Percentiles rank a stretch among this genome's conserved stretches.
Conservation (phyloP, 176 grass and related monocot species). For the Urochloa ruziziensis region DNA sequence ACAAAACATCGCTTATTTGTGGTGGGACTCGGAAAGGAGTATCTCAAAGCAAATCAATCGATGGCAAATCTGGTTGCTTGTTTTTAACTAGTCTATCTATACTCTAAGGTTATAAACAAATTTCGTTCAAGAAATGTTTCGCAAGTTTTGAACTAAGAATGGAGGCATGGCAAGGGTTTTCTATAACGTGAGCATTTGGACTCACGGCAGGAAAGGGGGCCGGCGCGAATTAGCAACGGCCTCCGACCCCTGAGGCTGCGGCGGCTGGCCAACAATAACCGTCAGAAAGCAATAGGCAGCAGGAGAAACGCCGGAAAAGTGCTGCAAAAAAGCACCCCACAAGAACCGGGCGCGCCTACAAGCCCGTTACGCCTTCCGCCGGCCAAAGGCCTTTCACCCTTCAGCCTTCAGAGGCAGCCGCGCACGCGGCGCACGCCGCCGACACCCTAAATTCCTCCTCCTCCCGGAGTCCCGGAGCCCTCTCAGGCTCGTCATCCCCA, state of each 20-base stretch:
- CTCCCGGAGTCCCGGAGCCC: too few relatives aligned
- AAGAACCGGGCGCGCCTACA: background rate
- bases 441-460: background rate
- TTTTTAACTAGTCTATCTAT: too few relatives aligned
- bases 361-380: constrained; percentile 19
- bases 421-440: background rate
- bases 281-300: background rate
- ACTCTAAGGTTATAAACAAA: too few relatives aligned
- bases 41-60: too few relatives aligned
- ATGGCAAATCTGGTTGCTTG: too few relatives aligned
- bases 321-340: background rate
- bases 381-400: background rate
- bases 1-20: too few relatives aligned
- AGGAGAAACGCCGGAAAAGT: background rate
- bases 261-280: background rate
- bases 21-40: too few relatives aligned
- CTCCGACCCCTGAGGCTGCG: background rate
- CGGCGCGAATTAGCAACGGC: background rate
- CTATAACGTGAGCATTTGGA: background rate
- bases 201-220: background rate
- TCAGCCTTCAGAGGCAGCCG: too few relatives aligned
- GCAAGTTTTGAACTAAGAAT: too few relatives aligned
- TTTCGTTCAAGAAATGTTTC: too few relatives aligned
- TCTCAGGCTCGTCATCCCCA: background rate
- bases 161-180: background rate